phyloP scores from a whole-genome alignment of 768 basidiomycete genomes.

The Cantharellus cinnabarinus region DNA sequence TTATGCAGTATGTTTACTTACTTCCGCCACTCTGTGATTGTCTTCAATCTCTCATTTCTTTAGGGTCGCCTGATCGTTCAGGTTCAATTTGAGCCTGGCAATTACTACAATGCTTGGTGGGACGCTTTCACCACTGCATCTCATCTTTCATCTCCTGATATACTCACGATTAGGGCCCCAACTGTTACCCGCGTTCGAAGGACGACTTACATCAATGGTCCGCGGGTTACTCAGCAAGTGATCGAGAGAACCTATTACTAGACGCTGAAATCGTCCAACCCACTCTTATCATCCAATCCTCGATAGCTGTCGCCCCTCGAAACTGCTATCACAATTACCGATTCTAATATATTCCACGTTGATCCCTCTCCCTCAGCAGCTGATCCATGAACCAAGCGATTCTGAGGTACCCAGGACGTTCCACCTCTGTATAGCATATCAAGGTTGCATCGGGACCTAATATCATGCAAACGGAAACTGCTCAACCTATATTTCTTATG shows the following conservation, averaged over 20 bases:
- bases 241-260: constrained; percentile 8
- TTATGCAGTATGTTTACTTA: constrained; percentile 30
- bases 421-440: too few relatives aligned
- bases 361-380: too few relatives aligned
- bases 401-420: too few relatives aligned
- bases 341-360: too few relatives aligned
- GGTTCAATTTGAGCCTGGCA: constrained; percentile 52
- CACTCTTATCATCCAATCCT: not conserved
- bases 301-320: too few relatives aligned
- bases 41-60: not conserved
- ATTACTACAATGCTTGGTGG: constrained; percentile 50
- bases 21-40: not conserved
- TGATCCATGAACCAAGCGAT: too few relatives aligned
- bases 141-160: constrained; percentile 3
- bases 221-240: not conserved
- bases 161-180: constrained; percentile 37
- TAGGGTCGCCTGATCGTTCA: constrained; percentile 71
- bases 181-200: constrained; percentile 58
- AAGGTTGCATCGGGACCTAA: too few relatives aligned
- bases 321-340: too few relatives aligned
- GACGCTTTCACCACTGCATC: constrained; percentile 6
- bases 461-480: too few relatives aligned
- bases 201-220: constrained; percentile 27
- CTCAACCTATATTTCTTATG: too few relatives aligned
- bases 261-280: not conserved